Percentiles rank a stretch among this genome's conserved stretches.
Evolutionary conservation across 2,329 filamentous ascomycete genomes (phyloP).

Genomic region (Paecilomyces dactylethromorphus): DNA sequence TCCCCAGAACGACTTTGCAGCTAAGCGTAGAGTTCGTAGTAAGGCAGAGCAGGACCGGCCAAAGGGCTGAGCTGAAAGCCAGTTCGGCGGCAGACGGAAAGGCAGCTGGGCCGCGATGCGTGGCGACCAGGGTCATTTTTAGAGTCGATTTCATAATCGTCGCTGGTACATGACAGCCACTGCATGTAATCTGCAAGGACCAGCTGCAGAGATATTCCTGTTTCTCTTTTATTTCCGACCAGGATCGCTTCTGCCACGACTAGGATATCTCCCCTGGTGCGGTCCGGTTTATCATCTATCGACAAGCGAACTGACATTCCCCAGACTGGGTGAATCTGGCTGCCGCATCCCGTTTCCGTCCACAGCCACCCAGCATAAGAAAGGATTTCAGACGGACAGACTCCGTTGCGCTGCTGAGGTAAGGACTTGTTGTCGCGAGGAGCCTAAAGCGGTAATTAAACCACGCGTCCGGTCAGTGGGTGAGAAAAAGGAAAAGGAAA

Average conservation of each 20-base stretch:
- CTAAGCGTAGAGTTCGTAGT: not conserved
- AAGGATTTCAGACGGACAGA: not conserved
- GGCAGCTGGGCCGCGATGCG: not conserved
- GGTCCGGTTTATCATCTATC: not conserved
- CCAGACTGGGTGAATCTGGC: not conserved
- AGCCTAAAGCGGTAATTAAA: not conserved
- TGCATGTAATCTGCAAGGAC: not conserved
- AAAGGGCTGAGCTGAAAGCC: not conserved
- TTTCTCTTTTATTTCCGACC: not conserved
- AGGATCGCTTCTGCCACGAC: not conserved
- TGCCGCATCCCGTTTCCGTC: not conserved
- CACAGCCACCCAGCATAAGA: not conserved
- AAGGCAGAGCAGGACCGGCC: not conserved
- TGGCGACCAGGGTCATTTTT: not conserved
- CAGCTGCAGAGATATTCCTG: not conserved
- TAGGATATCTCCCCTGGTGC: not conserved
- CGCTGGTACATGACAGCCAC: not conserved
- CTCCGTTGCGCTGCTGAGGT: not conserved
- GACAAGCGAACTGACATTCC: not conserved
- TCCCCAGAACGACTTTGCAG: not conserved
- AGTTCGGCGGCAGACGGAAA: not conserved
- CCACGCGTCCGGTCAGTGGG: not conserved
- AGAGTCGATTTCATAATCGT: not conserved
- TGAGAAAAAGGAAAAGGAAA: not conserved
- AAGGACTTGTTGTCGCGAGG: not conserved